Evolutionary conservation across 164 flowering plant species (phyloP).

Genomic region (Akebia trifoliata): DNA sequence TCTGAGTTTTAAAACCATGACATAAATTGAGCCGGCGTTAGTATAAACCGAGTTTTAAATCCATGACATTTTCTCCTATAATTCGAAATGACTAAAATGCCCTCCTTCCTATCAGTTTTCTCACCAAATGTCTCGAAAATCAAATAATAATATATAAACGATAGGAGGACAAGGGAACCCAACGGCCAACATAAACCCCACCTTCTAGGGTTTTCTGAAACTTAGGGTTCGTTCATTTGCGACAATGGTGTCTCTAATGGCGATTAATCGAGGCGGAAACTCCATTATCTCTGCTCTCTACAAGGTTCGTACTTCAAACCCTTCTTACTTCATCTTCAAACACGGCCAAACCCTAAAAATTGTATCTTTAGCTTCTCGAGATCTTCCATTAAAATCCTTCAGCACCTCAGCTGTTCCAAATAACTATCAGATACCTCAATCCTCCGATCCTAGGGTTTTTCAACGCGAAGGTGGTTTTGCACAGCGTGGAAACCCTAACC

Average conservation of each 20-base stretch:
- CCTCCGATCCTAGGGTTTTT: conserved; percentile 20
- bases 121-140: too few species aligned
- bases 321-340: conserved; percentile 9
- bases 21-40: too few species aligned
- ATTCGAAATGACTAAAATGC: too few species aligned
- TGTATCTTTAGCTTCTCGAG: not conserved
- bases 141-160: too few species aligned
- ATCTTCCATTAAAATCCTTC: conserved; percentile 23
- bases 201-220: not conserved
- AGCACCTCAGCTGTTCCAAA: conserved; percentile 36
- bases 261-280: conserved; percentile 23
- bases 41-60: too few species aligned
- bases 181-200: too few species aligned
- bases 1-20: too few species aligned
- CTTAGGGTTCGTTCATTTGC: not conserved
- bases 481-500: conserved; percentile 22
- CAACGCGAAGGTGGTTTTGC: conserved; percentile 10
- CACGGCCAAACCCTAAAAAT: conserved; percentile 7
- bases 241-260: conserved; percentile 32
- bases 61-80: too few species aligned
- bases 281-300: conserved; percentile 13
- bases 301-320: conserved; percentile 20
- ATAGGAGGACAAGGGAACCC: too few species aligned
- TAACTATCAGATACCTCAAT: conserved; percentile 18
- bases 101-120: too few species aligned